Base-by-base conservation (phyloP, 1,284 basidiomycete species). In the Ceratobasidium sp. region DNA sequence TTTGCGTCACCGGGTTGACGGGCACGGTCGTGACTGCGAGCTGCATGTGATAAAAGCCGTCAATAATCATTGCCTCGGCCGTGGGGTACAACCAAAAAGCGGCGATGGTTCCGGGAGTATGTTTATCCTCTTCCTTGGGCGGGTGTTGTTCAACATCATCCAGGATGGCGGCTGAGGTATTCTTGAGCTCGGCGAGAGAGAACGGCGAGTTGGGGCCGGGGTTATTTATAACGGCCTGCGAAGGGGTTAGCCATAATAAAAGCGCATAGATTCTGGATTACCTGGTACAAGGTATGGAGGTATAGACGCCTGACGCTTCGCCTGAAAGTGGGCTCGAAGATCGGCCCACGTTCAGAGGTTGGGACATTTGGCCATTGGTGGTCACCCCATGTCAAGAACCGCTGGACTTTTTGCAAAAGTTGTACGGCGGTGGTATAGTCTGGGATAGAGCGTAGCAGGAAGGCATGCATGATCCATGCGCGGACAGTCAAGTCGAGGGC, bases 331-430 rank as follows among this genome's bases (percentile, higher is more conserved):
- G 79, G 50, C 33, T 82, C 81, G 77, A 86, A 86, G 16, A 86
- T 81, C 3, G 80, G 79, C 1, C 85, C 85, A 41, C 83, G 82
- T 3, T 83, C 80, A 0, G 81, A 79, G 14, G 30, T 78, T 4
- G 83, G 75, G 0, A 87, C 84, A 70, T 85, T 79, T 33, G 79
- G 77, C 86, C 86, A 87, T 6, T 79, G 69, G 20, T 81, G 79
- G 23, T 82, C 79, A 18, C 87, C 87, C 87, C 86, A 87, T 5
- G 55, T 85, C 82, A 6, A 88, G 82, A 54, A 88, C 78, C 27
- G 85, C 83, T 16, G 87, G 64, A 0, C 84, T 84, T 23, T 82
- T 52, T 77, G 73, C 59, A 80, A 78, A 8, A 81, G 62, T n/a
- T 78, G 80, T 5, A 78, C 66, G n/a, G 64, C 60, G 10, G 78